Percentiles rank a stretch among this genome's conserved stretches.
Conservation (phyloP, 345 rosid genomes). For the Euphorbia tirucalli region DNA sequence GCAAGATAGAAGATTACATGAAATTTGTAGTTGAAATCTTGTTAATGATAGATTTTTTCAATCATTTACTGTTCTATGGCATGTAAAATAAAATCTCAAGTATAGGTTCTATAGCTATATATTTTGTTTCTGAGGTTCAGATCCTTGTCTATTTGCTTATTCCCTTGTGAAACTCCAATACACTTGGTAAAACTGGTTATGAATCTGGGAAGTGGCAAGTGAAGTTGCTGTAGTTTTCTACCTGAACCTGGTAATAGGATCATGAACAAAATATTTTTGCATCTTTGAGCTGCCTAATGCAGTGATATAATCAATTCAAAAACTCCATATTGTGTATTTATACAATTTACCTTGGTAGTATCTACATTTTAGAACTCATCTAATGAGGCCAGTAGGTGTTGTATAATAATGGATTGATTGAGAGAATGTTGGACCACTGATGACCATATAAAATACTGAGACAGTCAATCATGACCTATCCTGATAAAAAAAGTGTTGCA, state of each 20-base stretch:
- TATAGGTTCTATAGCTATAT: not conserved
- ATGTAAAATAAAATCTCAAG: not conserved
- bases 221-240: not conserved
- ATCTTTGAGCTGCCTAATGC: not conserved
- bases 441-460: not conserved
- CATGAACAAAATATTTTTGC: not conserved
- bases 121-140: not conserved
- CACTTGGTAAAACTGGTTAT: not conserved
- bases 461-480: not conserved
- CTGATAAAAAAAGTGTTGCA: not conserved
- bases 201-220: conserved; percentile 3
- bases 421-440: no score
- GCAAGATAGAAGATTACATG: not conserved
- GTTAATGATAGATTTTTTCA: not conserved
- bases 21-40: not conserved
- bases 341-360: not conserved
- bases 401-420: not conserved
- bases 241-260: not conserved
- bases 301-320: not conserved
- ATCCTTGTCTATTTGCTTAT: not conserved
- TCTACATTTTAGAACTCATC: not conserved
- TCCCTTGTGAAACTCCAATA: not conserved
- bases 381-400: not conserved
- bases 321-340: not conserved
- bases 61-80: not conserved